Percentiles rank a stretch among this genome's conserved stretches.
Conservation (phyloP, 2,329 filamentous ascomycete species). For the Fusarium sp. region DNA sequence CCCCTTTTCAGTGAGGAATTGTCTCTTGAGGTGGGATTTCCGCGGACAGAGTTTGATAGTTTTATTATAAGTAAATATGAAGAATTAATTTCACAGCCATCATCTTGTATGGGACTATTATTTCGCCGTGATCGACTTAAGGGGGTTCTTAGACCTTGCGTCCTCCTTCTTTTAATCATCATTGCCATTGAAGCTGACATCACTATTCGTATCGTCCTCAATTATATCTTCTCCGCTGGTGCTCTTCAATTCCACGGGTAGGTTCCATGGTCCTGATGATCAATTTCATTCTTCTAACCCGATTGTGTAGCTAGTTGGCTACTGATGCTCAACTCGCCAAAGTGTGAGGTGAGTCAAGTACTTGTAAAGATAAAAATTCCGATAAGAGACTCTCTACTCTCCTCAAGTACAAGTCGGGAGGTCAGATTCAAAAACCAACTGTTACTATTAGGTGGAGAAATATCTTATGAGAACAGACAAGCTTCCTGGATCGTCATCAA, state of each 20-base stretch:
- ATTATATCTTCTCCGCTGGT: neutral
- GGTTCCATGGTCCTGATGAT: neutral
- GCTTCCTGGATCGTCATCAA: neutral
- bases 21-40: neutral
- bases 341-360: neutral
- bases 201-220: neutral
- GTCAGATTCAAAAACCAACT: no score
- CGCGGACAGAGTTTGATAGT: rapidly evolving
- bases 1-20: neutral
- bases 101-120: rapidly evolving
- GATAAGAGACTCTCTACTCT: neutral
- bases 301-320: neutral
- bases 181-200: neutral
- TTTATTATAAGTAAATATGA: rapidly evolving
- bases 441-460: neutral
- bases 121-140: neutral
- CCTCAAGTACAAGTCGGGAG: neutral
- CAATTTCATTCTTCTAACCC: neutral
- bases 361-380: neutral
- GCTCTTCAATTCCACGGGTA: neutral
- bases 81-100: neutral
- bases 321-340: neutral
- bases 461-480: neutral
- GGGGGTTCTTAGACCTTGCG: neutral
- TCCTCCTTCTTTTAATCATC: neutral